Evolutionary conservation across 2,329 filamentous ascomycete species (phyloP).

Genomic region (Pseudodiploospora longispora): DNA sequence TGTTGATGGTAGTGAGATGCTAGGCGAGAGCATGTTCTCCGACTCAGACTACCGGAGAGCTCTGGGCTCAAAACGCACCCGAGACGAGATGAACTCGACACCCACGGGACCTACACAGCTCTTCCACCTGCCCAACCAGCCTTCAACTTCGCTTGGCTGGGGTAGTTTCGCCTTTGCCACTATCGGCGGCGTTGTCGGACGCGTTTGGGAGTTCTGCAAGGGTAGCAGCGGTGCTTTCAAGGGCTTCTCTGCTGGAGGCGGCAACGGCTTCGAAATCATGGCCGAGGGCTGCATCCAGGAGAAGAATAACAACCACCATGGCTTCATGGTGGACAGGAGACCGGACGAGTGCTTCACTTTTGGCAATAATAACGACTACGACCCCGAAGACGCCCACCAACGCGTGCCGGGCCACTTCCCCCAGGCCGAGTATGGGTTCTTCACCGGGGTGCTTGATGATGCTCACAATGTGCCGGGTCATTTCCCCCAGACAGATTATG

Average conservation of each 20-base stretch:
- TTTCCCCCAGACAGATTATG: constrained; percentile 6
- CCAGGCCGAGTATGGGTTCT: constrained; percentile 6
- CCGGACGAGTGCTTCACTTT: constrained; percentile 9
- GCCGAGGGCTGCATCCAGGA: constrained; percentile 20
- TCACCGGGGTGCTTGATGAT: constrained; percentile 16
- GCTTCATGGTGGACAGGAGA: constrained; percentile 9
- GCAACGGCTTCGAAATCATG: constrained; percentile 56
- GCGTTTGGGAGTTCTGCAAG: constrained; percentile 79
- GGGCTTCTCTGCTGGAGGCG: constrained; percentile 82
- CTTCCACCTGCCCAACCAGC: constrained; percentile 20
- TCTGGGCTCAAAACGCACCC: constrained; percentile 38
- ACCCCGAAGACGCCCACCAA: constrained; percentile 1
- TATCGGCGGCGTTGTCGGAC: constrained; percentile 62
- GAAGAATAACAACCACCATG: background rate
- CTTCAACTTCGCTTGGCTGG: constrained; percentile 38
- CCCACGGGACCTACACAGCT: constrained; percentile 23
- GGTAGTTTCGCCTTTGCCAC: constrained; percentile 51
- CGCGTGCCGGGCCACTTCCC: background rate
- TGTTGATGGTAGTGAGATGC: constrained; percentile 19
- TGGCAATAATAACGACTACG: constrained; percentile 7
- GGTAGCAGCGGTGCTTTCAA: constrained; percentile 53
- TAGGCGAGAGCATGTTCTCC: constrained; percentile 49
- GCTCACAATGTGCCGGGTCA: constrained; percentile 4
- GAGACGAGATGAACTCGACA: constrained; percentile 25
- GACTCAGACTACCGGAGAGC: constrained; percentile 48